Conservation (phyloP, 2,329 filamentous ascomycete genomes). For the Pestalotiopsis sp. region DNA sequence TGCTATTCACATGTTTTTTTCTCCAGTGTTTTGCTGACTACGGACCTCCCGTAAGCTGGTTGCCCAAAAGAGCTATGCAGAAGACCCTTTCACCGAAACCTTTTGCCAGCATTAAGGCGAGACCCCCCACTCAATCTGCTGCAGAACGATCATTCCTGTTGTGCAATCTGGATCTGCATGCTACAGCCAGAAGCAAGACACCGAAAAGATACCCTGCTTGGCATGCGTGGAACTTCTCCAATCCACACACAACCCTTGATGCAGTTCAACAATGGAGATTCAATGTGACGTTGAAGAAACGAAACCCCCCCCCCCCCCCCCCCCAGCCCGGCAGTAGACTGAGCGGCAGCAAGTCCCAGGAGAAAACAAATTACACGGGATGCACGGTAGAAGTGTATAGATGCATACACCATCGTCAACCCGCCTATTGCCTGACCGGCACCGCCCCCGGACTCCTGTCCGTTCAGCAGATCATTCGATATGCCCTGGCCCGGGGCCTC, state of each 20-base stretch:
- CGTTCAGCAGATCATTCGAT: neutral
- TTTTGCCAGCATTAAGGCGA: too few relatives aligned
- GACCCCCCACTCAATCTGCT: too few relatives aligned
- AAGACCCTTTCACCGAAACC: too few relatives aligned
- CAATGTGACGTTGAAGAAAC: neutral
- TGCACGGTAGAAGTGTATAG: too few relatives aligned
- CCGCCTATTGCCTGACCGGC: neutral
- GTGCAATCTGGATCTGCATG: neutral
- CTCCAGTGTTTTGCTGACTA: neutral
- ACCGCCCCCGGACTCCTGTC: neutral
- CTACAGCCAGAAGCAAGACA: neutral
- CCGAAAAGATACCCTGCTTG: neutral
- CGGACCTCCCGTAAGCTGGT: too few relatives aligned
- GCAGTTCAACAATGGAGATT: neutral
- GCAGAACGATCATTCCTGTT: neutral
- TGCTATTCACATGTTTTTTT: neutral
- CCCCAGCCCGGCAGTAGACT: too few relatives aligned
- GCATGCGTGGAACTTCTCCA: neutral
- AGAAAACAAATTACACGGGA: too few relatives aligned
- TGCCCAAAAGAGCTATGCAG: too few relatives aligned
- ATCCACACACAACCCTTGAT: neutral
- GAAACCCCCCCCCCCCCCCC: neutral
- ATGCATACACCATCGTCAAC: too few relatives aligned
- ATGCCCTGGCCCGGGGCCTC: neutral
- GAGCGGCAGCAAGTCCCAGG: too few relatives aligned